A percentile compares a stretch with the other conserved stretches of the same genome.
Evolutionary conservation across 2,329 filamentous ascomycete genomes (phyloP).

Genomic region (Colletotrichum simmondsii): DNA sequence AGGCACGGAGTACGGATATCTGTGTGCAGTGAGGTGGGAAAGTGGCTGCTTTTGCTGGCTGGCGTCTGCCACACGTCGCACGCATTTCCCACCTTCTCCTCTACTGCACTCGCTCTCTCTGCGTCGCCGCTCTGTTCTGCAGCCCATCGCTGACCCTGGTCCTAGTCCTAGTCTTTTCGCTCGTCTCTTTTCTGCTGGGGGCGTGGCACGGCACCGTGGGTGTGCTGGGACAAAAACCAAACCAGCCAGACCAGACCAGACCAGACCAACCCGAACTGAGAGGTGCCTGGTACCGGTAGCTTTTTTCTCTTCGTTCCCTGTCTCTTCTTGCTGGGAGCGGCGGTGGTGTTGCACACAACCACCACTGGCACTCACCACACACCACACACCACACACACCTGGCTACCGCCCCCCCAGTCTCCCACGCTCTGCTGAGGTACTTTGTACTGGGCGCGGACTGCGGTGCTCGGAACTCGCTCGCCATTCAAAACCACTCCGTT

Average conservation of each 20-base stretch:
- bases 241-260: too few species aligned
- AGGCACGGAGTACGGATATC: background rate
- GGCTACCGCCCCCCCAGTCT: background rate
- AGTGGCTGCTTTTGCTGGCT: background rate
- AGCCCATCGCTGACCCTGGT: background rate
- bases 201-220: background rate
- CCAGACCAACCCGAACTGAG: background rate
- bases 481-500: slow-evolving; percentile 36
- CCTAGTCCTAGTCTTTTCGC: slow-evolving; percentile 6
- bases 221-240: background rate
- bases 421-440: background rate
- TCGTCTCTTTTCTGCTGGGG: background rate
- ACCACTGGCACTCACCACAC: too few species aligned
- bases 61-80: background rate
- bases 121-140: background rate
- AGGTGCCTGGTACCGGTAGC: slow-evolving; percentile 27
- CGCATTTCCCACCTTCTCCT: background rate
- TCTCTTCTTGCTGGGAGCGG: slow-evolving; percentile 25
- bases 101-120: background rate
- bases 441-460: background rate
- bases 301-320: slow-evolving; percentile 7
- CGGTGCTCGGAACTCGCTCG: slow-evolving; percentile 20
- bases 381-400: background rate
- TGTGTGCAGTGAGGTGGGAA: background rate
- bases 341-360: background rate